phyloP scores from a whole-genome alignment of 78 protist species.

The Planoprotostelium fungivorum region DNA sequence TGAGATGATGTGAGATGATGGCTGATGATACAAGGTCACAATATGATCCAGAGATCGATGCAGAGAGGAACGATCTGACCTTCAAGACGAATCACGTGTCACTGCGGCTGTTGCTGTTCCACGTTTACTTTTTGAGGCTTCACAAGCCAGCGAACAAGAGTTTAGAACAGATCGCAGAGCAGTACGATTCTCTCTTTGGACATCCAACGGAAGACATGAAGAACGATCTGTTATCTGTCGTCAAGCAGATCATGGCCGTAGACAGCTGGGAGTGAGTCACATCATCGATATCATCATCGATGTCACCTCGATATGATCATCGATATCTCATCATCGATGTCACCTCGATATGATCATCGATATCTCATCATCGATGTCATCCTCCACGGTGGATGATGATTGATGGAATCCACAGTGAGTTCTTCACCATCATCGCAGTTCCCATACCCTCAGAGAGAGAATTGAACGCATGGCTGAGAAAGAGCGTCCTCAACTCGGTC shows the following conservation, averaged over 20 bases:
- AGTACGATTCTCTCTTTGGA: constrained; percentile 30
- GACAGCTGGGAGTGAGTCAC: constrained; percentile 40
- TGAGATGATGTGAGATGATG: constrained; percentile 1
- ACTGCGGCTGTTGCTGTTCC: constrained; percentile 46
- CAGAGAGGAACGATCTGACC: constrained; percentile 6
- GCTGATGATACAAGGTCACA: neutral
- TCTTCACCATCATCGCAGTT: constrained; percentile 21
- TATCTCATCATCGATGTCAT: too few species aligned
- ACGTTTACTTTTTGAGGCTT: constrained; percentile 47
- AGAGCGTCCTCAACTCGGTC: constrained; percentile 19
- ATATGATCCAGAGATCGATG: constrained; percentile 18
- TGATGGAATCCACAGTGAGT: constrained; percentile 11
- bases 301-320: too few species aligned
- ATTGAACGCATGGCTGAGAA: constrained; percentile 46
- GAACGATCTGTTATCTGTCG: constrained; percentile 40
- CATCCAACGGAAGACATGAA: constrained; percentile 24
- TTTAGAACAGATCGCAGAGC: constrained; percentile 9
- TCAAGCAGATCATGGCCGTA: constrained; percentile 44
- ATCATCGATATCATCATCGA: too few species aligned
- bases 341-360: too few species aligned
- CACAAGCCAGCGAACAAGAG: constrained; percentile 21
- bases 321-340: too few species aligned
- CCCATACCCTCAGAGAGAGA: neutral
- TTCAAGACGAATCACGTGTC: constrained; percentile 36
- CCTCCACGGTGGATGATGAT: neutral